These are phyloP conservation scores for Diplodia seriata DNA, from an alignment of 2,329 filamentous ascomycete genomes.

Conservation along the genomic window DNA sequence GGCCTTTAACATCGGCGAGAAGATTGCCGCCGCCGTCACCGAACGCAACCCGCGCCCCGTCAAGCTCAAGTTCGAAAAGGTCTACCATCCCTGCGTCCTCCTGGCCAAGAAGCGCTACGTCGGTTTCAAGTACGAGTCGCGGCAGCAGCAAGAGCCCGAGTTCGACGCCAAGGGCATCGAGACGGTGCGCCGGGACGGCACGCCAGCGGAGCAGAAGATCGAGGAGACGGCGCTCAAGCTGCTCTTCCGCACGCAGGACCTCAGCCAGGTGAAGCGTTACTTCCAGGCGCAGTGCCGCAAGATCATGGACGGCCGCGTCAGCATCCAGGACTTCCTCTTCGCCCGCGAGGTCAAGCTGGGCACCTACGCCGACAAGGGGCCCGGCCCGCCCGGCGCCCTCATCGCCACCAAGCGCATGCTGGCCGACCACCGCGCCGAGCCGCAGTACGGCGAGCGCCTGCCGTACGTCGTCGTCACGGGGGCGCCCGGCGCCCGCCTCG, in stretches of 20 bases:
- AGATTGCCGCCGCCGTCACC: constrained; percentile 88
- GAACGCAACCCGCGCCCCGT: constrained; percentile 88
- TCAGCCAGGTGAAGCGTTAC: constrained; percentile 86
- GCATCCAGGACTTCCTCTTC: constrained; percentile 95
- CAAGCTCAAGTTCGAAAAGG: constrained; percentile 98
- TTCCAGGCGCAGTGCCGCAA: constrained; percentile 91
- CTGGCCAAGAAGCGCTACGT: constrained; percentile 98
- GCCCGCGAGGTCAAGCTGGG: constrained; percentile 90
- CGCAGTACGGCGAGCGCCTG: constrained; percentile 92
- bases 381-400: constrained; percentile 83
- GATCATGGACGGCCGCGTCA: constrained; percentile 87
- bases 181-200: constrained; percentile 93
- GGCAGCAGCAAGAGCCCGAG: constrained; percentile 76
- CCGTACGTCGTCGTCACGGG: constrained; percentile 94
- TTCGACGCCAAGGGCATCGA: constrained; percentile 99
- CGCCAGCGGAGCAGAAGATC: constrained; percentile 94
- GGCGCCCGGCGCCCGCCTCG: constrained; percentile 81
- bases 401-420: constrained; percentile 88
- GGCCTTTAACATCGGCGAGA: constrained; percentile 90
- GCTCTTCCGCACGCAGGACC: constrained; percentile 86
- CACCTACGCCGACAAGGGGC: constrained; percentile 81
- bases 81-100: constrained; percentile 93
- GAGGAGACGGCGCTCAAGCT: constrained; percentile 90
- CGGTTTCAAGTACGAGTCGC: constrained; percentile 92
- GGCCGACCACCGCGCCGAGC: constrained; percentile 82